phyloP scores from a whole-genome alignment of 2,329 filamentous ascomycete species.

The Aspergillus alliaceus region DNA sequence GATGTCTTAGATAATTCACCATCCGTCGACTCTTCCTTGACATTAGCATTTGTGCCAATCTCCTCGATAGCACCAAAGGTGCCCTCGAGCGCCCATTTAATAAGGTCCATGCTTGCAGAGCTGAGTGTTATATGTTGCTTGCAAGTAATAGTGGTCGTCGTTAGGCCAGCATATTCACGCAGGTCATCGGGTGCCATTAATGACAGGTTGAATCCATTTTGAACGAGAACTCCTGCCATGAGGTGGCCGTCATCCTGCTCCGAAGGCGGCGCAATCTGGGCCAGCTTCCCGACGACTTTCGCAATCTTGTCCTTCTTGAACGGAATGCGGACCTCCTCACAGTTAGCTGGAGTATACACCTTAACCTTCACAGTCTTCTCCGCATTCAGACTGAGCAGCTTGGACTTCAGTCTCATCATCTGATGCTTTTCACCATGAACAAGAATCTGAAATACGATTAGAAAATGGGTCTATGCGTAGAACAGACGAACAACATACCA shows the following conservation, averaged over 20 bases:
- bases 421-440: slow-evolving; percentile 97
- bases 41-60: slow-evolving; percentile 28
- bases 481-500: slow-evolving; percentile 62
- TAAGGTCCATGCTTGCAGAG: slow-evolving; percentile 85
- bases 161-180: slow-evolving; percentile 93
- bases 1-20: slow-evolving; percentile 31
- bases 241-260: slow-evolving; percentile 55
- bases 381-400: slow-evolving; percentile 86
- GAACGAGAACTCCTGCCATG: slow-evolving; percentile 87
- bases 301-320: slow-evolving; percentile 95
- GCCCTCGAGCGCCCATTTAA: slow-evolving; percentile 90
- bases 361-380: slow-evolving; percentile 80
- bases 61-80: slow-evolving; percentile 84
- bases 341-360: slow-evolving; percentile 91
- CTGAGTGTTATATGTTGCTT: slow-evolving; percentile 85
- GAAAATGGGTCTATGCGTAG: background rate
- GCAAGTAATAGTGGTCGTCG: slow-evolving; percentile 90
- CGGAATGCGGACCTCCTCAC: slow-evolving; percentile 89
- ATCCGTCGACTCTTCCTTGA: slow-evolving; percentile 26
- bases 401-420: slow-evolving; percentile 96
- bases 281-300: slow-evolving; percentile 92
- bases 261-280: slow-evolving; percentile 70
- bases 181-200: slow-evolving; percentile 96
- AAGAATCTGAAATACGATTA: slow-evolving; percentile 64
- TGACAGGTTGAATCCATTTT: slow-evolving; percentile 96